Evolutionary conservation across 495 filamentous ascomycete genomes (phyloP).

Genomic region (Aspergillus avenaceus): DNA sequence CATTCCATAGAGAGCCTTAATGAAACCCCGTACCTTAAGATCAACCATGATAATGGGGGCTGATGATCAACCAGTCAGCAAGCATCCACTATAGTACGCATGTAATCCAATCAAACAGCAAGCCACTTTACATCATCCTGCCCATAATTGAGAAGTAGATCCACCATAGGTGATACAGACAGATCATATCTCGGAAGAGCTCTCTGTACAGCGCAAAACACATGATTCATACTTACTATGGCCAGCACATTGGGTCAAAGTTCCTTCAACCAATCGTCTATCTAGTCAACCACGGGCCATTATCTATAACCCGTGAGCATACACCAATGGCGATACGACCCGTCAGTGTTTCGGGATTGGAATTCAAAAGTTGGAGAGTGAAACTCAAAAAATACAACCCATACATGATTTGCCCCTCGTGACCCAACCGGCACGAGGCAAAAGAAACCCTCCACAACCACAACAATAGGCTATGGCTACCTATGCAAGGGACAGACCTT

Average conservation of each 20-base stretch:
- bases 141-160: neutral
- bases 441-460: neutral
- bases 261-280: neutral
- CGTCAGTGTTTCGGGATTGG: neutral
- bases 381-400: neutral
- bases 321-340: neutral
- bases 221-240: neutral
- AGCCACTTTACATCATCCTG: neutral
- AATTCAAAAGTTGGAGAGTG: neutral
- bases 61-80: neutral
- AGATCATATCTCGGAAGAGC: neutral
- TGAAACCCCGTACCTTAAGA: neutral
- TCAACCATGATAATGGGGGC: neutral
- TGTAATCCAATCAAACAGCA: neutral
- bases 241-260: neutral
- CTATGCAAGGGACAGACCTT: conserved; percentile 14
- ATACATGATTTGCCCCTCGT: conserved; percentile 11
- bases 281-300: neutral
- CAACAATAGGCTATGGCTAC: conserved; percentile 6
- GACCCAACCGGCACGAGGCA: conserved; percentile 15
- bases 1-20: no score
- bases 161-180: no score
- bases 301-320: neutral
- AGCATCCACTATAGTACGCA: neutral
- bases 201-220: neutral